Conservation (phyloP, 2,329 filamentous ascomycete genomes). For the Fusarium secorum region DNA sequence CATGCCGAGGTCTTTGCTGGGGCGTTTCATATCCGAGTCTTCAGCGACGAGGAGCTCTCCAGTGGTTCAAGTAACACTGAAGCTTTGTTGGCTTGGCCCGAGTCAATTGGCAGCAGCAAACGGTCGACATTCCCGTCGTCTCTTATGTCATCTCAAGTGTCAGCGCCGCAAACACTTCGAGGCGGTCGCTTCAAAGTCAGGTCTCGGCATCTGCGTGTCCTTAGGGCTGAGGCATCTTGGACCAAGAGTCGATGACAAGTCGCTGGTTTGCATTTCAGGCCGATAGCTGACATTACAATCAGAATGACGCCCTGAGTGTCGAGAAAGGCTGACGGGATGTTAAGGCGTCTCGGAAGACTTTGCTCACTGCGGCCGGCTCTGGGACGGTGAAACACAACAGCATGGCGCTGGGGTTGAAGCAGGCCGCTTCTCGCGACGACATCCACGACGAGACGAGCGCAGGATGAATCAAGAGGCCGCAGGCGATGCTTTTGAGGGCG, state of each 20-base stretch:
- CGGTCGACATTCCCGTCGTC: not conserved
- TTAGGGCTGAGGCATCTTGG: not conserved
- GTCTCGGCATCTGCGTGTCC: accelerated
- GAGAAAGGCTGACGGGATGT: not conserved
- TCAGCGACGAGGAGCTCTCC: not conserved
- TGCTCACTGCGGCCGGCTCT: no score
- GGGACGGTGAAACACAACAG: no score
- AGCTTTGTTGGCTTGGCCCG: not conserved
- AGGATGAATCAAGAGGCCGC: accelerated
- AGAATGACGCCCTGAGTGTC: accelerated
- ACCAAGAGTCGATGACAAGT: not conserved
- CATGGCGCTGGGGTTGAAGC: not conserved
- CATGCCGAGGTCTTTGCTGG: not conserved
- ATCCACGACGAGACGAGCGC: not conserved
- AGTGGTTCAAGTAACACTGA: not conserved
- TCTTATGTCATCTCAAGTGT: not conserved
- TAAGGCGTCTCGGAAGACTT: not conserved
- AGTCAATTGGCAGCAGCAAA: not conserved
- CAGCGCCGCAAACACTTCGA: not conserved
- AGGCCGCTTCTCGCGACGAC: not conserved
- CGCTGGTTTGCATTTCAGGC: not conserved
- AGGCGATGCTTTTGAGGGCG: not conserved
- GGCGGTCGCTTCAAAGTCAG: not conserved
- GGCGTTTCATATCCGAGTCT: not conserved
- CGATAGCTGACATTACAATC: accelerated